phyloP scores from a whole-genome alignment of 1,284 basidiomycete species.

The Austroboletus novae-zelandiae region DNA sequence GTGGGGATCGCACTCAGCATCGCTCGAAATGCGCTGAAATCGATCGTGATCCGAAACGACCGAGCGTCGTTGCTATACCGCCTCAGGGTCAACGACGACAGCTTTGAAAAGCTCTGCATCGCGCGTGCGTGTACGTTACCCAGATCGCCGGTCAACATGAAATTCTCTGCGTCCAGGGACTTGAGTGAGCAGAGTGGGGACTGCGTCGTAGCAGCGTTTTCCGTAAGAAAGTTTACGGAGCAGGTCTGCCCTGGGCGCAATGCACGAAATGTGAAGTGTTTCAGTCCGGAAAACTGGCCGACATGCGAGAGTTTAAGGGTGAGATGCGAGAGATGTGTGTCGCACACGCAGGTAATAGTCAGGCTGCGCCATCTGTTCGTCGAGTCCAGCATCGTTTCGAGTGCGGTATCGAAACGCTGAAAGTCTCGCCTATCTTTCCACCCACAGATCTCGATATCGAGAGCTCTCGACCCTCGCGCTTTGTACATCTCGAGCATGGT shows the following conservation, averaged over 20 bases:
- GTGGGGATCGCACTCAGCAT: constrained; percentile 24
- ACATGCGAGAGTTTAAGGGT: constrained; percentile 25
- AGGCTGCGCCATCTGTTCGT: constrained; percentile 27
- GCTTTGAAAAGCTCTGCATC: constrained; percentile 17
- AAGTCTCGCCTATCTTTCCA: constrained; percentile 33
- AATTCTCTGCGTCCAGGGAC: constrained; percentile 30
- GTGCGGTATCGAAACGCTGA: constrained; percentile 28
- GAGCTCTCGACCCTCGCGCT: constrained; percentile 21
- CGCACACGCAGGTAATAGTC: constrained; percentile 24
- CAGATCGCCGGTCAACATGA: constrained; percentile 23
- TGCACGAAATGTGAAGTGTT: constrained; percentile 31
- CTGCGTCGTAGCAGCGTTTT: constrained; percentile 4
- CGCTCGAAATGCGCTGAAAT: constrained; percentile 25
- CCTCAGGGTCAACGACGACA: constrained; percentile 28
- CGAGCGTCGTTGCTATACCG: constrained; percentile 29
- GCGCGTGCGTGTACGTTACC: constrained; percentile 13
- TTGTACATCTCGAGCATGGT: constrained; percentile 26
- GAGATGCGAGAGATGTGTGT: constrained; percentile 29
- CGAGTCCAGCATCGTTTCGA: constrained; percentile 28
- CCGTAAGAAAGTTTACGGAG: constrained; percentile 25
- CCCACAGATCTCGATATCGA: constrained; percentile 29
- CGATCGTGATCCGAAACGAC: constrained; percentile 28
- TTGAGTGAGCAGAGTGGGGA: constrained; percentile 18
- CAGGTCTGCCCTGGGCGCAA: constrained; percentile 31
- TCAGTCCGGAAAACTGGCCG: constrained; percentile 20